Conservation (phyloP, 495 filamentous ascomycete genomes). For the Penicillium coprophilum region DNA sequence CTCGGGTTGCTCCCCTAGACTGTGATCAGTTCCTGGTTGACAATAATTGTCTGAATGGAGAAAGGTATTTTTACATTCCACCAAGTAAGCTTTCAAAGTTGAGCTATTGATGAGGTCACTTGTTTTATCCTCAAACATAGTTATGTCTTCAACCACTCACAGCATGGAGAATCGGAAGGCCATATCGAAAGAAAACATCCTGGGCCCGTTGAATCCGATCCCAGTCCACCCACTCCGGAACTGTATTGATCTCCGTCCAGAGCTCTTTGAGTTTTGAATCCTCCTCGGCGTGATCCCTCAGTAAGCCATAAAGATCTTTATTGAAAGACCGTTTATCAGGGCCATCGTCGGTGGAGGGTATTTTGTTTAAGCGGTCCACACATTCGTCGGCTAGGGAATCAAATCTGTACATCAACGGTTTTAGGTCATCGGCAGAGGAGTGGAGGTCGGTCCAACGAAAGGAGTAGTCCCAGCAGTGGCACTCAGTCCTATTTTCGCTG, state of each 20-base stretch:
- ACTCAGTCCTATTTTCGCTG: constrained; percentile 24
- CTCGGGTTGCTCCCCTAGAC: constrained; percentile 50
- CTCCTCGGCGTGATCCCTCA: constrained; percentile 55
- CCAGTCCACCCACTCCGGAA: constrained; percentile 84
- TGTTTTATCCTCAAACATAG: neutral
- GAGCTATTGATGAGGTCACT: constrained; percentile 23
- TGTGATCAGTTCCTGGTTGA: constrained; percentile 14
- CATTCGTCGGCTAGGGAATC: constrained; percentile 68
- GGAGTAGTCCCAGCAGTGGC: constrained; percentile 61
- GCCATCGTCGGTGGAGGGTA: constrained; percentile 41
- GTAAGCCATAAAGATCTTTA: constrained; percentile 61
- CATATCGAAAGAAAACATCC: constrained; percentile 70
- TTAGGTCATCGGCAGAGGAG: constrained; percentile 57
- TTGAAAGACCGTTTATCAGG: constrained; percentile 26
- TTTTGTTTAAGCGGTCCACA: constrained; percentile 56
- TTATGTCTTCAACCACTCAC: constrained; percentile 24
- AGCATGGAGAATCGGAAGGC: constrained; percentile 57
- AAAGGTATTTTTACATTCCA: constrained; percentile 35
- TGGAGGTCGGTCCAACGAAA: constrained; percentile 72
- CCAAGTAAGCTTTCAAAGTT: constrained; percentile 44
- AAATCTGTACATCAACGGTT: constrained; percentile 61
- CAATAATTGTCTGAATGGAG: neutral
- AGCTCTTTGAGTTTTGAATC: constrained; percentile 59
- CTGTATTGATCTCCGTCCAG: constrained; percentile 66
- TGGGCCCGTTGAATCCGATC: constrained; percentile 64